phyloP scores from a whole-genome alignment of 805 yeast genomes.

The Saccharomycopsis schoenii region DNA sequence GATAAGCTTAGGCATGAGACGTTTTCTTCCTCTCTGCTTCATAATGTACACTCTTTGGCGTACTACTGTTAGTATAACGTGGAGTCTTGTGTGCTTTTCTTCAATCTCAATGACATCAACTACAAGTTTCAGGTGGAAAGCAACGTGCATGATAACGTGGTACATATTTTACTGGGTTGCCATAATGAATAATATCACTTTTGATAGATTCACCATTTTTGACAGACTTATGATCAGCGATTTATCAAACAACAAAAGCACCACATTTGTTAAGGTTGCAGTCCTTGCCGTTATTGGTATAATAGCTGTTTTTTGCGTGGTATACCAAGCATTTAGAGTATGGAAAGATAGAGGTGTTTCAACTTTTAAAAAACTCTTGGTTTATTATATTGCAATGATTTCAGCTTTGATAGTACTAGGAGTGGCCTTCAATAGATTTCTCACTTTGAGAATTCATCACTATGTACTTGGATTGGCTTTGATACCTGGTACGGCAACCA shows the following conservation, averaged over 20 bases:
- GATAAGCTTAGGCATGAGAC: constrained; percentile 59
- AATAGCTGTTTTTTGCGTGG: constrained; percentile 33
- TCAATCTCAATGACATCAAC: constrained; percentile 18
- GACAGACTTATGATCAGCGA: constrained; percentile 73
- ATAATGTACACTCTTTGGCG: constrained; percentile 62
- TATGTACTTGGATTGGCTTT: constrained; percentile 68
- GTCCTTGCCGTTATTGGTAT: constrained; percentile 33
- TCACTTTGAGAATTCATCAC: constrained; percentile 72
- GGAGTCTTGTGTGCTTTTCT: not conserved
- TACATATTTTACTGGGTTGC: constrained; percentile 81
- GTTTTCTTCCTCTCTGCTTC: constrained; percentile 68
- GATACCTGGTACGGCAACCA: constrained; percentile 75
- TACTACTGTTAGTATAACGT: not conserved
- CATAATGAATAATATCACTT: constrained; percentile 73
- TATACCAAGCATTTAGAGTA: constrained; percentile 65
- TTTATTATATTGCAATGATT: constrained; percentile 40
- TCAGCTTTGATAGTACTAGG: constrained; percentile 33
- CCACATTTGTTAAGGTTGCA: constrained; percentile 68
- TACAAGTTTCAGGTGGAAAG: constrained; percentile 4
- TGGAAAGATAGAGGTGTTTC: constrained; percentile 56
- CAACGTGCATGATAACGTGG: constrained; percentile 35
- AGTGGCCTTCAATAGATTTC: constrained; percentile 26
- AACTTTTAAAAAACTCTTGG: constrained; percentile 47
- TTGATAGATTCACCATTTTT: constrained; percentile 71
- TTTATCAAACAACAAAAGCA: constrained; percentile 44